Evolutionary conservation across 1,284 basidiomycete genomes (phyloP), one percentile per base, ranked within the genome.

Genomic region (Vanrija humicola): DNA sequence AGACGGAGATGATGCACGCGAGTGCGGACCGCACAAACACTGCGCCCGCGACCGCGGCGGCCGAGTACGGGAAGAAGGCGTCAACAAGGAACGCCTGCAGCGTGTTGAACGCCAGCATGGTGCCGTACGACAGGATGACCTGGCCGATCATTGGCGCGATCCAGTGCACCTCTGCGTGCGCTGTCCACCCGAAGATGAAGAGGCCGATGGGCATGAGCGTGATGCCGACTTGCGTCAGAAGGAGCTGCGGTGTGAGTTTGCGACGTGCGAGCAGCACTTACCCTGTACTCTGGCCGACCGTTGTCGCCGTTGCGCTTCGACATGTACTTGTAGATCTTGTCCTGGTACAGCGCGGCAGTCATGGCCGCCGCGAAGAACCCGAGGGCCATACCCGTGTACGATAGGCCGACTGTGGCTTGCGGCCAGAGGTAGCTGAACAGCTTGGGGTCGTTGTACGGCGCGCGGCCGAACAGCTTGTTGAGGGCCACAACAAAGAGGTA

Each of bases 41-140:
- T 0, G 70, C 76, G 26, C 66, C 73, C 0, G 78, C 78, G 7
- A 75, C 72, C 0, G 73, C 78, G 3, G 73, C 74, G 1, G 78
- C 78, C 6, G 75, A 76, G 55, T 76, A 80, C 7, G 79, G 79
- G 18, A 75, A 68, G 52, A 78, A 77, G 15, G 72, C 73, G 55
- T 79, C 78, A 3, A 79, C 75, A 23, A 79, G 64, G 55, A 75
- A 78, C 40, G 64, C 64, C 25, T 72, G 74, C 50, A 79, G 68
- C 10, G 67, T 68, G 55, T 78, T 75, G 68, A 78, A 78, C 25
- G 72, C 70, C 38, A 79, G 58, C 62, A 77, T 76, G 14, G 74
- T 56, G 3, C 72, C 67, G 15, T 66, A n/a, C 3, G 65, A 72
- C 10, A 67, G 54, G 10, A 77, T 21, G 16, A 48, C 54, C 23